Conservation (phyloP, 768 basidiomycete genomes). For the Mycena metata region DNA sequence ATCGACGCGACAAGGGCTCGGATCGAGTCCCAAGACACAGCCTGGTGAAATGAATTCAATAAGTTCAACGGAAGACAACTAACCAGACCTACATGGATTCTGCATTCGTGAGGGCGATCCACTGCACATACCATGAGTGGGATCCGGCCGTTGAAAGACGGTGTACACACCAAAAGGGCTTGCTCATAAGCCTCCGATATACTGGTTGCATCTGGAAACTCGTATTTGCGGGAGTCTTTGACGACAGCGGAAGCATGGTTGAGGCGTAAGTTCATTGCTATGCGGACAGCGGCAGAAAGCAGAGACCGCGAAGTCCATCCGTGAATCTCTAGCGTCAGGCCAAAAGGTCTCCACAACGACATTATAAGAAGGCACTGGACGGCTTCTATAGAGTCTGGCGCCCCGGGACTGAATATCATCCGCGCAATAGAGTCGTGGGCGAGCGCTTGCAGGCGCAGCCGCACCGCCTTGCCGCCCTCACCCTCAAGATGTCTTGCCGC, state of each 20-base stretch:
- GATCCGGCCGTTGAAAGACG: too few species aligned
- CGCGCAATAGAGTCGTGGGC: conserved; percentile 23
- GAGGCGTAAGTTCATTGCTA: conserved; percentile 20
- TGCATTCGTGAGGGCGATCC: conserved; percentile 22
- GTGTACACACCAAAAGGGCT: conserved; percentile 19
- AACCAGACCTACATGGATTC: conserved; percentile 25
- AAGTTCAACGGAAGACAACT: not conserved
- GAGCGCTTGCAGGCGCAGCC: conserved; percentile 26
- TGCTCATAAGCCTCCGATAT: conserved; percentile 16
- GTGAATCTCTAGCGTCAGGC: not conserved
- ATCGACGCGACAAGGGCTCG: conserved; percentile 10
- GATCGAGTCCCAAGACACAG: conserved; percentile 20
- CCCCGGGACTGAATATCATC: conserved; percentile 23
- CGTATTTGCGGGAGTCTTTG: conserved; percentile 2
- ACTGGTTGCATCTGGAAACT: not conserved
- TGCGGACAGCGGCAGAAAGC: conserved; percentile 18
- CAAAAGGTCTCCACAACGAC: conserved; percentile 31
- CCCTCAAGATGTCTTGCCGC: conserved; percentile 31
- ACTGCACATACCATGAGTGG: conserved; percentile 1
- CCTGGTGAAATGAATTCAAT: conserved; percentile 7
- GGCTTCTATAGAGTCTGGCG: conserved; percentile 20
- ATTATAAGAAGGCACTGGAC: conserved; percentile 33
- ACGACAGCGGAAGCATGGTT: conserved; percentile 22
- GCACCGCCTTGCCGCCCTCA: not conserved
- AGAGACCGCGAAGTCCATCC: conserved; percentile 17